Conservation (phyloP, 345 rosid genomes). For the Anastatica hierochuntica region DNA sequence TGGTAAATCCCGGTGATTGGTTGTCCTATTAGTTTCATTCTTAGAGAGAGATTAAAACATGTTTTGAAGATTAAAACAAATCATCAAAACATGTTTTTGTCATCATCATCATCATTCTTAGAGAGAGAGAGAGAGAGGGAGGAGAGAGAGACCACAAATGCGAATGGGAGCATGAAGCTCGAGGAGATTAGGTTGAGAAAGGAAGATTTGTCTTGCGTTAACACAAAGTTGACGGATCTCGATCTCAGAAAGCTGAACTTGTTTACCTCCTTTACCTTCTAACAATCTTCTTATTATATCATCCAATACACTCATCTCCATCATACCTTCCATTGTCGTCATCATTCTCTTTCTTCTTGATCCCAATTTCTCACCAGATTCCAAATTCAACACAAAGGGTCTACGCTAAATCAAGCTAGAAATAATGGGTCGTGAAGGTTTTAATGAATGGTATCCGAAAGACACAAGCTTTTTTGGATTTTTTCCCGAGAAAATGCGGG, state of each 20-base stretch:
- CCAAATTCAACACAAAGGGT: slow-evolving; percentile 9
- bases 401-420: slow-evolving; percentile 11
- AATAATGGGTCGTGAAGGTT: slow-evolving; percentile 14
- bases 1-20: too few relatives aligned
- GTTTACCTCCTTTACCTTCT: too few relatives aligned
- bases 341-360: too few relatives aligned
- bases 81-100: too few relatives aligned
- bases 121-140: slow-evolving; percentile 16
- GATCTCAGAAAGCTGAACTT: slow-evolving; percentile 88
- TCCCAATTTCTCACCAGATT: slow-evolving; percentile 11
- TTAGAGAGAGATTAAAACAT: too few relatives aligned
- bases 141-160: slow-evolving; percentile 49
- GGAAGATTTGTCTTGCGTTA: slow-evolving; percentile 90
- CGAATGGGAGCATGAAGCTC: slow-evolving; percentile 77
- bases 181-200: slow-evolving; percentile 77
- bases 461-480: not conserved
- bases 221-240: slow-evolving; percentile 98
- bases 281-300: slow-evolving; percentile 86
- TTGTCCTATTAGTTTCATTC: too few relatives aligned
- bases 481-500: slow-evolving; percentile 17
- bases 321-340: slow-evolving; percentile 59
- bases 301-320: slow-evolving; percentile 79
- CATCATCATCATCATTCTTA: too few relatives aligned
- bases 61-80: too few relatives aligned
- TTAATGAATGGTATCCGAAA: too few relatives aligned